Evolutionary conservation across 768 basidiomycete genomes (phyloP).

Genomic region (Lactarius indigo): DNA sequence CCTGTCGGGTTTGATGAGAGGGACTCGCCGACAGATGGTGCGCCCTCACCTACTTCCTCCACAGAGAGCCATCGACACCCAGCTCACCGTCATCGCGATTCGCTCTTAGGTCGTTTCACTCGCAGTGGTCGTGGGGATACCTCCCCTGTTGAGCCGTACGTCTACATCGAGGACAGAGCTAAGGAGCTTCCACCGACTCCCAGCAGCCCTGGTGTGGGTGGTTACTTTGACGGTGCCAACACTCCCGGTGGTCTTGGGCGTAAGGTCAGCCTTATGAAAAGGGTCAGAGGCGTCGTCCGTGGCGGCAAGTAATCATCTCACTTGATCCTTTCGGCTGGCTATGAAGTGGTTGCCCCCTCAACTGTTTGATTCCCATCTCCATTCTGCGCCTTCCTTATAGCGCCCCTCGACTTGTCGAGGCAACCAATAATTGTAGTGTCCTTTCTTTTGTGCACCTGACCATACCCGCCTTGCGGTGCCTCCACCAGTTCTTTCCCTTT

Average conservation of each 20-base stretch:
- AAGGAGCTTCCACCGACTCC: constrained; percentile 55
- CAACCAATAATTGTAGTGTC: constrained; percentile 9
- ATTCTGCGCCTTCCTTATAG: not conserved
- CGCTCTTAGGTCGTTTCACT: constrained; percentile 71
- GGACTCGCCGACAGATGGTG: constrained; percentile 37
- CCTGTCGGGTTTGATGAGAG: constrained; percentile 52
- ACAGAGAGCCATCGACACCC: constrained; percentile 43
- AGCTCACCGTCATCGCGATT: constrained; percentile 71
- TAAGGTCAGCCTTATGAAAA: constrained; percentile 25
- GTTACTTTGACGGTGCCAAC: constrained; percentile 11
- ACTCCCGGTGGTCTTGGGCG: constrained; percentile 21
- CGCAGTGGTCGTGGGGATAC: constrained; percentile 39
- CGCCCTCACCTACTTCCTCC: constrained; percentile 43
- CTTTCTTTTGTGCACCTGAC: not conserved
- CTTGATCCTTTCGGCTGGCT: not conserved
- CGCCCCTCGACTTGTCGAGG: not conserved
- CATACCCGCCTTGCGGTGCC: constrained; percentile 15
- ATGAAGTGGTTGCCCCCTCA: not conserved
- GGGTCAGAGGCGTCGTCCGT: constrained; percentile 23
- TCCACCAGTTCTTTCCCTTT: not conserved
- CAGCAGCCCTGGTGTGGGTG: constrained; percentile 23
- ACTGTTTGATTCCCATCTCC: not conserved
- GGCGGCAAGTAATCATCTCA: constrained; percentile 19
- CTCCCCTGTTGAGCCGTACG: constrained; percentile 52
- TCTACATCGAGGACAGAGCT: constrained; percentile 59